phyloP scores from a whole-genome alignment of 2,329 filamentous ascomycete genomes.

The Phialophora macrospora region DNA sequence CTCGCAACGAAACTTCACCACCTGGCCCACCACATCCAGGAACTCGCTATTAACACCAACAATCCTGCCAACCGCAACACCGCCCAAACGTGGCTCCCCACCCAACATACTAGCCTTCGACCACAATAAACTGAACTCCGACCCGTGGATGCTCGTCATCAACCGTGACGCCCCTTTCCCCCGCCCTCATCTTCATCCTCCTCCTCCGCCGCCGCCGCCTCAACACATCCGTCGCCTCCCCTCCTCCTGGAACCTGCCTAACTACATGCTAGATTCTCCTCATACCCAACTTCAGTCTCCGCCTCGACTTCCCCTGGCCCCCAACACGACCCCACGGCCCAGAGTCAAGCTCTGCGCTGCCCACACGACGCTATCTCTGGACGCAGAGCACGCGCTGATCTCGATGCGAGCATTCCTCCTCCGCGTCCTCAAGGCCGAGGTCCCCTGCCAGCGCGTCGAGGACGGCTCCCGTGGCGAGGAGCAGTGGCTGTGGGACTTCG shows the following conservation, averaged over 20 bases:
- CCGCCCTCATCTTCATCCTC: background rate
- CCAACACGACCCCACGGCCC: background rate
- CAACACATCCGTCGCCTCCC: background rate
- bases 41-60: background rate
- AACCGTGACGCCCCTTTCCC: background rate
- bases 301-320: background rate
- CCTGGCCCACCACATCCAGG: constrained; percentile 4
- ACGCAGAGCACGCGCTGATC: constrained; percentile 32
- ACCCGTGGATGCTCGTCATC: constrained; percentile 20
- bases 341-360: constrained; percentile 32
- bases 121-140: background rate
- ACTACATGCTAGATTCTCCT: background rate
- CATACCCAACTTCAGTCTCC: background rate
- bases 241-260: background rate
- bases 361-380: constrained; percentile 32
- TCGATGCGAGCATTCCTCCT: constrained; percentile 31
- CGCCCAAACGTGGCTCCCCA: background rate
- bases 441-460: constrained; percentile 19
- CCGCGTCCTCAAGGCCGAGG: constrained; percentile 26
- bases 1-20: constrained; percentile 1
- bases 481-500: constrained; percentile 34
- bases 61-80: background rate
- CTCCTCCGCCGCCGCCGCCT: background rate
- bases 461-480: constrained; percentile 27
- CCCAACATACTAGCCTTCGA: background rate